phyloP scores from a whole-genome alignment of 2,329 filamentous ascomycete genomes.

The Sclerotinia trifoliorum region DNA sequence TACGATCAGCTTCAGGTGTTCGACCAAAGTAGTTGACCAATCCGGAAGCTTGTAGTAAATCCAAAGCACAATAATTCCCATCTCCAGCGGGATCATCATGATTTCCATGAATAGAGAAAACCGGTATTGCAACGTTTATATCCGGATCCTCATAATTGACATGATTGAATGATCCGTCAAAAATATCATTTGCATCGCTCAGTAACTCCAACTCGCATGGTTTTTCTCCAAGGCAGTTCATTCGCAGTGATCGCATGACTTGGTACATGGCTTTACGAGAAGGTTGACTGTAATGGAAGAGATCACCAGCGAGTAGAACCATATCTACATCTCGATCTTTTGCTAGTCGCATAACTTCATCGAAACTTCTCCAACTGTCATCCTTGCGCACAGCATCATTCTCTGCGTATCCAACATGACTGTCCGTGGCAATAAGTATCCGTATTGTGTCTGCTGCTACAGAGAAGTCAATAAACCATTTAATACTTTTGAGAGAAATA shows the following conservation, averaged over 20 bases:
- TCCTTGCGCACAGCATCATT: conserved; percentile 91
- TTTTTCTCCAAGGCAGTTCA: conserved; percentile 93
- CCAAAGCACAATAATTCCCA: conserved; percentile 85
- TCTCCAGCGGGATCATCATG: conserved; percentile 98
- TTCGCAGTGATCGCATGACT: conserved; percentile 89
- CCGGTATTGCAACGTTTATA: conserved; percentile 94
- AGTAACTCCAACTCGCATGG: conserved; percentile 94
- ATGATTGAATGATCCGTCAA: conserved; percentile 84
- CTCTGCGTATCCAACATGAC: conserved; percentile 96
- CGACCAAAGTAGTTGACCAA: conserved; percentile 95
- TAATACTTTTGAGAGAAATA: background rate
- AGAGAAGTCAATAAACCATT: conserved; percentile 20
- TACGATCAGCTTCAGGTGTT: conserved; percentile 88
- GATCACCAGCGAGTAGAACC: conserved; percentile 89
- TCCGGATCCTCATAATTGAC: conserved; percentile 98
- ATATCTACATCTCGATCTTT: conserved; percentile 88
- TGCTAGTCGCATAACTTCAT: conserved; percentile 90
- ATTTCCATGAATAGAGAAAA: conserved; percentile 98
- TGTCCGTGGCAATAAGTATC: conserved; percentile 91
- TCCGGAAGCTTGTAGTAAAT: conserved; percentile 86
- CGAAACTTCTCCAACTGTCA: conserved; percentile 94
- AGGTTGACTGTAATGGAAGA: conserved; percentile 98
- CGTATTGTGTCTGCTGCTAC: conserved; percentile 75
- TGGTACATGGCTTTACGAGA: conserved; percentile 95
- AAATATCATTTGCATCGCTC: conserved; percentile 87